Evolutionary conservation across 1,284 basidiomycete species (phyloP), one percentile per base, ranked within the genome.

Genomic region (Ceratorhiza oryzae-sativae): DNA sequence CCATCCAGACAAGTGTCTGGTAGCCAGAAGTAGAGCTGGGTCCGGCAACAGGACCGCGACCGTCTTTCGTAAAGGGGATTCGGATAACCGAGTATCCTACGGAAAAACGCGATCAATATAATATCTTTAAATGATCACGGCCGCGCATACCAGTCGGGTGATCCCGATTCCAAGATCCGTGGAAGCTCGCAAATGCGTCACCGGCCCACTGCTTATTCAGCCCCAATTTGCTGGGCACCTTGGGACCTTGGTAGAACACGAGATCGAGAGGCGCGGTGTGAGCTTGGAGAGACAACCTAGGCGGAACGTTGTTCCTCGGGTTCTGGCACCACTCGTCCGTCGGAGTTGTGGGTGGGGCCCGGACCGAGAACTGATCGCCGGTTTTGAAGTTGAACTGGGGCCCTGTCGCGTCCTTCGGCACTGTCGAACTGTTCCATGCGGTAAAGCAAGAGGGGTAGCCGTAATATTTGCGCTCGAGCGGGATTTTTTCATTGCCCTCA

Each of bases 91-190:
- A 6, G 15, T 62, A 62, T 20, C 60, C 60, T 62, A 34, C 46
- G 32, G 3, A 32, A 36, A 3, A 39, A 23, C 8, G 3, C n/a
- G 2, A 20, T 9, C 12, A 32, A 39, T 9, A 42, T 18, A 15
- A 23, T 3, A 18, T 58, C 32, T 46, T 23, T 27, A 30, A 1
- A 15, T 15, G 30, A 13, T 58, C 12, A 32, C 10, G 18, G 49
- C 23, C 1, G 25, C 49, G 49, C 60, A 15, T 39, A 71, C 71
- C 71, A 36, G 53, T 59, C 13, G 62, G 62, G 13, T 27, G 42
- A 30, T 59, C 45, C 10, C 62, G 51, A 20, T 72, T 72, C 71
- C 71, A 72, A 23, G 60, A 63, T 10, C 71, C 71, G 27, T 72
- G 71, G 30, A 72, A 72, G 36, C 62, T 48, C 46, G 45, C 45